These are phyloP conservation scores for Capsella rubella DNA, from an alignment of 441 rosid genomes.

Conservation along the genomic window DNA sequence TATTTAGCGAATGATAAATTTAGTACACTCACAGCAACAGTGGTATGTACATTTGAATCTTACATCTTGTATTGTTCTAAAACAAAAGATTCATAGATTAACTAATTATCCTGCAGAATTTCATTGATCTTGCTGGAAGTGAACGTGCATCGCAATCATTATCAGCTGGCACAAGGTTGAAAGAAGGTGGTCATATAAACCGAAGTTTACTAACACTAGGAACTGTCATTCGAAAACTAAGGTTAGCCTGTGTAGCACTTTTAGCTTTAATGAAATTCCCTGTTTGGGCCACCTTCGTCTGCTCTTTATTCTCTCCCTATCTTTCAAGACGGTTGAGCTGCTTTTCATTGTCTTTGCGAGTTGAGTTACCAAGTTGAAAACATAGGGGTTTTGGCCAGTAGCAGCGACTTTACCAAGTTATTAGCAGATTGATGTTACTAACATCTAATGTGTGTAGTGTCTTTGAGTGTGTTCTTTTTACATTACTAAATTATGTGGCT, in stretches of 20 bases:
- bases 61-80: constrained; percentile 13
- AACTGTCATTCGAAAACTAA: constrained; percentile 77
- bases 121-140: constrained; percentile 84
- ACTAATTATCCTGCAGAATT: constrained; percentile 57
- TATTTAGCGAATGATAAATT: constrained; percentile 66
- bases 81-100: constrained; percentile 12
- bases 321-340: constrained; percentile 3
- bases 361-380: constrained; percentile 22
- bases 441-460: constrained; percentile 12
- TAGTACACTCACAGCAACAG: constrained; percentile 81
- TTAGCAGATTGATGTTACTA: constrained; percentile 11
- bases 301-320: constrained; percentile 21
- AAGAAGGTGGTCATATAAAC: constrained; percentile 83
- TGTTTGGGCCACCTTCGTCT: constrained; percentile 29
- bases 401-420: background rate
- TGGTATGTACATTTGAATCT: constrained; percentile 55
- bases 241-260: constrained; percentile 52
- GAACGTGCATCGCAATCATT: constrained; percentile 83
- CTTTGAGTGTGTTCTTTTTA: constrained; percentile 27
- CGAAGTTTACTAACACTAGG: constrained; percentile 79
- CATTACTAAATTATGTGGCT: constrained; percentile 41
- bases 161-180: constrained; percentile 75
- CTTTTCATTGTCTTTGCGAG: background rate
- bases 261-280: constrained; percentile 14
- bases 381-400: background rate